Evolutionary conservation across 768 basidiomycete genomes (phyloP).

Genomic region (Auriculariales sp.): DNA sequence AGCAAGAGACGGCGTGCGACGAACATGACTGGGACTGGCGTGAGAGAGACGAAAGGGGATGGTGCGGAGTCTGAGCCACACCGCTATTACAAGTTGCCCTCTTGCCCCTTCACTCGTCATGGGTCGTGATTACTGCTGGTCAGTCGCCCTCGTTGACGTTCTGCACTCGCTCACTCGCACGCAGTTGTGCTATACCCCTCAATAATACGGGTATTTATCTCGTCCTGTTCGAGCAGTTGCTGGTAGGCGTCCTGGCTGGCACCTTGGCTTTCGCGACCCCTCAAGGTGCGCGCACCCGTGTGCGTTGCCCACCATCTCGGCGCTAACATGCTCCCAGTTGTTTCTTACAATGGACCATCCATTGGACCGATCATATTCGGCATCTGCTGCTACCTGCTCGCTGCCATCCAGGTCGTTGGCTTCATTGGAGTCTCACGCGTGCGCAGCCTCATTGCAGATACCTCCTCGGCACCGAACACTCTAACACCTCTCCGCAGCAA

Average conservation of each 20-base stretch:
- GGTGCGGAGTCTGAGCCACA: not conserved
- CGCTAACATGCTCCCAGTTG: slow-evolving; percentile 35
- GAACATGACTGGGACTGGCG: not conserved
- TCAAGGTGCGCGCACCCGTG: slow-evolving; percentile 38
- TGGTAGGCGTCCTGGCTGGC: slow-evolving; percentile 49
- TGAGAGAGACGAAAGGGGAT: not conserved
- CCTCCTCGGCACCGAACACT: slow-evolving; percentile 2
- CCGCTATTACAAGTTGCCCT: not conserved
- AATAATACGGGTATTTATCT: slow-evolving; percentile 84
- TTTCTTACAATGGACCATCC: slow-evolving; percentile 71
- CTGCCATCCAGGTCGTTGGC: slow-evolving; percentile 65
- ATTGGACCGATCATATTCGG: slow-evolving; percentile 65
- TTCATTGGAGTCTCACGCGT: slow-evolving; percentile 75
- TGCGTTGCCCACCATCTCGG: slow-evolving; percentile 2
- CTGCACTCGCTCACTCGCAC: slow-evolving; percentile 5
- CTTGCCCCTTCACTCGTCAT: slow-evolving; percentile 23
- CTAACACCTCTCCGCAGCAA: slow-evolving; percentile 31
- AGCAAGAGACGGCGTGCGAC: slow-evolving; percentile 1
- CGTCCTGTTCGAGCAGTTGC: slow-evolving; percentile 62
- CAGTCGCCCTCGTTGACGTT: slow-evolving; percentile 14
- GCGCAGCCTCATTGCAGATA: slow-evolving; percentile 9
- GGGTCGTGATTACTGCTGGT: slow-evolving; percentile 82
- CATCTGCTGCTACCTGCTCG: slow-evolving; percentile 60
- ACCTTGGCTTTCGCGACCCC: slow-evolving; percentile 67
- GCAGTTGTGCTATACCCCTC: slow-evolving; percentile 68